These are phyloP conservation scores for Madurella fahalii DNA, from an alignment of 2,329 filamentous ascomycete species.

Conservation along the genomic window DNA sequence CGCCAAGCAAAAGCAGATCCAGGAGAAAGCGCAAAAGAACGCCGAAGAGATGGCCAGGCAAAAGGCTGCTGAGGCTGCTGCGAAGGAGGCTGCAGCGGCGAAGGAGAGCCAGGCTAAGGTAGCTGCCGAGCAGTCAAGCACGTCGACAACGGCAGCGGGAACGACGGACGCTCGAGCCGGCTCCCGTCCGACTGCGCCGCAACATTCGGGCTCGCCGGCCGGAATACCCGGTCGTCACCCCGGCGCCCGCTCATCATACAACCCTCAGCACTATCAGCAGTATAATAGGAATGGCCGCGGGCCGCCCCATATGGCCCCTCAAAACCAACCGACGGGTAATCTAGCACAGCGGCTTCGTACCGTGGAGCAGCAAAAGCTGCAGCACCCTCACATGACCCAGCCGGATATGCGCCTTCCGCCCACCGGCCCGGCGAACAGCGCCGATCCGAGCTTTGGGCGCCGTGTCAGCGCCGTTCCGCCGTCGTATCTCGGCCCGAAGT, in stretches of 20 bases:
- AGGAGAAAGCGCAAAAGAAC: constrained; percentile 78
- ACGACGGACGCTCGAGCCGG: constrained; percentile 20
- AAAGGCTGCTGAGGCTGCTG: constrained; percentile 40
- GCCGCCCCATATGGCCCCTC: constrained; percentile 40
- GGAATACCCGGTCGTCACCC: constrained; percentile 41
- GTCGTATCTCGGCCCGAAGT: constrained; percentile 50
- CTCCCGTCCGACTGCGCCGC: constrained; percentile 34
- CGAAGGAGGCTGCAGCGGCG: constrained; percentile 43
- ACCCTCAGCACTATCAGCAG: constrained; percentile 45
- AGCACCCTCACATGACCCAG: constrained; percentile 29
- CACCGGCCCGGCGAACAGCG: constrained; percentile 63
- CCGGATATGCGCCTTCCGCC: constrained; percentile 59
- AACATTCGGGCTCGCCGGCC: constrained; percentile 30
- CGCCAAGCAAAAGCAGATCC: constrained; percentile 88
- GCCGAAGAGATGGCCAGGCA: constrained; percentile 56
- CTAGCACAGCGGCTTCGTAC: constrained; percentile 50
- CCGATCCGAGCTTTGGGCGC: constrained; percentile 50
- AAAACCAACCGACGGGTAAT: constrained; percentile 41
- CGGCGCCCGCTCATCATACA: constrained; percentile 46
- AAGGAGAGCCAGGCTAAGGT: constrained; percentile 45
- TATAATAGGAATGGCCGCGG: constrained; percentile 47
- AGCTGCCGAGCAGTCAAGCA: constrained; percentile 23
- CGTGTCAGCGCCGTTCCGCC: constrained; percentile 48
- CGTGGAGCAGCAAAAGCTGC: constrained; percentile 50
- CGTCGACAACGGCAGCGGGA: constrained; percentile 16